Evolutionary conservation across 352 stramenopile genomes (phyloP).

Genomic region (Pythium dissotocum): DNA sequence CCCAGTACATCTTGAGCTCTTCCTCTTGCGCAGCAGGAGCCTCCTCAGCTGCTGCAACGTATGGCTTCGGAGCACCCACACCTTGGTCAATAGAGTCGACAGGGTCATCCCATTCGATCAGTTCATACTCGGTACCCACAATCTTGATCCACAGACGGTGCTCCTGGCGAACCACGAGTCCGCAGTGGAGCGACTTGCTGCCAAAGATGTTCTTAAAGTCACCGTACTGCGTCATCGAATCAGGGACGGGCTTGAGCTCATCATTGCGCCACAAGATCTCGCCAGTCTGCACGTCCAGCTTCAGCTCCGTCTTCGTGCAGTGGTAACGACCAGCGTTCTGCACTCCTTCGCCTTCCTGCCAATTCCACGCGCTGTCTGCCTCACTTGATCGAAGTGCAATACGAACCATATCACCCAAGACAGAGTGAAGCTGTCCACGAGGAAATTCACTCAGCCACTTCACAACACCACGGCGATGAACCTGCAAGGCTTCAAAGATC

Average conservation of each 20-base stretch:
- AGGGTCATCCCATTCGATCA: slow-evolving; percentile 89
- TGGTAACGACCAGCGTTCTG: slow-evolving; percentile 64
- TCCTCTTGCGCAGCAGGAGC: slow-evolving; percentile 13
- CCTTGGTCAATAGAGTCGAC: slow-evolving; percentile 76
- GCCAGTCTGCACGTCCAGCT: slow-evolving; percentile 83
- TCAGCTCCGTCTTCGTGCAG: slow-evolving; percentile 78
- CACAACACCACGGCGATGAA: slow-evolving; percentile 77
- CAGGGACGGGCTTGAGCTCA: slow-evolving; percentile 88
- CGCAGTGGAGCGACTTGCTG: slow-evolving; percentile 85
- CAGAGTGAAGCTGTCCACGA: slow-evolving; percentile 13
- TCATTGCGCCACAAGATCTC: slow-evolving; percentile 92
- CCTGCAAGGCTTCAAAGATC: slow-evolving; percentile 83
- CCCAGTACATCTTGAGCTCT: slow-evolving; percentile 89
- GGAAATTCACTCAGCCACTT: slow-evolving; percentile 53
- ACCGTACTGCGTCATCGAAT: slow-evolving; percentile 89
- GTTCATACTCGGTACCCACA: slow-evolving; percentile 83
- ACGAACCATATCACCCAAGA: slow-evolving; percentile 66
- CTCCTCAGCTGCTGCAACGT: slow-evolving; percentile 32
- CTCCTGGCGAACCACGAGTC: slow-evolving; percentile 81
- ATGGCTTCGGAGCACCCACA: slow-evolving; percentile 64
- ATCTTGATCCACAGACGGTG: slow-evolving; percentile 90
- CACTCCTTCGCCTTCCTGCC: slow-evolving; percentile 56
- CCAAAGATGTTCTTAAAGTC: slow-evolving; percentile 88
- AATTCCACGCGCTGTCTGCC: slow-evolving; percentile 59
- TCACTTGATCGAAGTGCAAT: slow-evolving; percentile 71